Conservation (phyloP, 2,329 filamentous ascomycete species). For the Boeremia lycopersici region DNA sequence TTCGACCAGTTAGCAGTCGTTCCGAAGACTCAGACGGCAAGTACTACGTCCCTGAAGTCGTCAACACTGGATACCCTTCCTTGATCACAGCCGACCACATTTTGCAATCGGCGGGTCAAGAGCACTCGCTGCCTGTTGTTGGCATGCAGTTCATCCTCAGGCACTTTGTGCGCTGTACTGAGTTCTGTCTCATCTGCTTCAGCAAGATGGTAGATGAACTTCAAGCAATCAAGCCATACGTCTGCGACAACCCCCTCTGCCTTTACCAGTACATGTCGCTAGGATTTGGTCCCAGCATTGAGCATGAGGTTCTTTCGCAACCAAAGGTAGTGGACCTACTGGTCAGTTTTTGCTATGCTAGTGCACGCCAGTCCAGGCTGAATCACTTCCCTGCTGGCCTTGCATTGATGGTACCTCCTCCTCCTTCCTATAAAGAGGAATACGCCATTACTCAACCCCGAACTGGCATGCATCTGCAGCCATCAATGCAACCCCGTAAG, state of each 20-base stretch:
- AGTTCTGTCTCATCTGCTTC: constrained; percentile 88
- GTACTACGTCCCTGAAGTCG: constrained; percentile 46
- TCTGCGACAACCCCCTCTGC: constrained; percentile 77
- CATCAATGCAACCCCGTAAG: neutral
- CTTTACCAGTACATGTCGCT: constrained; percentile 86
- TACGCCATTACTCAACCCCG: constrained; percentile 4
- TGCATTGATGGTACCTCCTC: constrained; percentile 58
- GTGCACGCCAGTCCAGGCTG: constrained; percentile 54
- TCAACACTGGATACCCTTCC: constrained; percentile 48
- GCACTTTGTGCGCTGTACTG: constrained; percentile 78
- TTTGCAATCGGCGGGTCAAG: constrained; percentile 31
- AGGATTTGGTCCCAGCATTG: constrained; percentile 84
- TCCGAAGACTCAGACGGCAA: constrained; percentile 46
- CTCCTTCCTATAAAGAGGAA: constrained; percentile 22
- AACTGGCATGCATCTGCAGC: neutral
- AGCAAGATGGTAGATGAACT: constrained; percentile 68
- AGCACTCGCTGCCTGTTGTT: constrained; percentile 61
- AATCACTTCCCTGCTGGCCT: constrained; percentile 64
- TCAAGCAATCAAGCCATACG: constrained; percentile 73
- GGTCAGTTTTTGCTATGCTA: constrained; percentile 77
- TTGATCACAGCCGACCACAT: constrained; percentile 61
- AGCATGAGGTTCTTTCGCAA: constrained; percentile 80
- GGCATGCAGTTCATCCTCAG: constrained; percentile 77
- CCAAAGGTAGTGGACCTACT: constrained; percentile 85
- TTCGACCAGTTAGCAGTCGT: constrained; percentile 30